phyloP scores from a whole-genome alignment of 2,329 filamentous ascomycete species.

The Microdochium paspali region DNA sequence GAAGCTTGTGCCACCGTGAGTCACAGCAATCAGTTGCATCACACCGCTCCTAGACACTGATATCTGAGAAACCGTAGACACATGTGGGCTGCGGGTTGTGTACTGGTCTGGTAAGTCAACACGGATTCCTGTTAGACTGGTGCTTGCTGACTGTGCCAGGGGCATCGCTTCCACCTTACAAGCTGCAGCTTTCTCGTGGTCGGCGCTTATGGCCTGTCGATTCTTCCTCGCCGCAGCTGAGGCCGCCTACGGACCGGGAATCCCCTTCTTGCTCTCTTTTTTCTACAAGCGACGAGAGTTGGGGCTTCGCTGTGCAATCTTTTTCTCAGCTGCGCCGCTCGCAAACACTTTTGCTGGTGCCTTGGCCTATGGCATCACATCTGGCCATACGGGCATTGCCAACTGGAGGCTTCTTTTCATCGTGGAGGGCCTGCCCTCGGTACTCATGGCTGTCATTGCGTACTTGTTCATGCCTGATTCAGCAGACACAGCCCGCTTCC shows the following conservation, averaged over 20 bases:
- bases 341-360: conserved; percentile 63
- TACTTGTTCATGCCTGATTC: conserved; percentile 29
- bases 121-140: neutral
- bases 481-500: conserved; percentile 39
- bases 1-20: conserved; percentile 29
- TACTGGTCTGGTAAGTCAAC: conserved; percentile 16
- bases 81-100: conserved; percentile 17
- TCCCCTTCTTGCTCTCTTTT: conserved; percentile 23
- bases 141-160: conserved; percentile 7
- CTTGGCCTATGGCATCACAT: conserved; percentile 59
- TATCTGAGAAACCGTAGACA: conserved; percentile 5
- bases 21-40: conserved; percentile 4
- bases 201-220: conserved; percentile 18
- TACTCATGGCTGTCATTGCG: conserved; percentile 18
- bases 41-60: neutral
- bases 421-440: conserved; percentile 23
- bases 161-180: conserved; percentile 19
- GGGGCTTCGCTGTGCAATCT: conserved; percentile 26
- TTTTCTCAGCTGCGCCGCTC: conserved; percentile 42
- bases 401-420: conserved; percentile 24
- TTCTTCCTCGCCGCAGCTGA: conserved; percentile 21
- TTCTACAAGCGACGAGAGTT: conserved; percentile 33
- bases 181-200: conserved; percentile 18
- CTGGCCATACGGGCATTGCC: conserved; percentile 44
- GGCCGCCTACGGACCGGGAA: conserved; percentile 20